phyloP scores from a whole-genome alignment of 441 rosid species.

The Melastoma candidum region DNA sequence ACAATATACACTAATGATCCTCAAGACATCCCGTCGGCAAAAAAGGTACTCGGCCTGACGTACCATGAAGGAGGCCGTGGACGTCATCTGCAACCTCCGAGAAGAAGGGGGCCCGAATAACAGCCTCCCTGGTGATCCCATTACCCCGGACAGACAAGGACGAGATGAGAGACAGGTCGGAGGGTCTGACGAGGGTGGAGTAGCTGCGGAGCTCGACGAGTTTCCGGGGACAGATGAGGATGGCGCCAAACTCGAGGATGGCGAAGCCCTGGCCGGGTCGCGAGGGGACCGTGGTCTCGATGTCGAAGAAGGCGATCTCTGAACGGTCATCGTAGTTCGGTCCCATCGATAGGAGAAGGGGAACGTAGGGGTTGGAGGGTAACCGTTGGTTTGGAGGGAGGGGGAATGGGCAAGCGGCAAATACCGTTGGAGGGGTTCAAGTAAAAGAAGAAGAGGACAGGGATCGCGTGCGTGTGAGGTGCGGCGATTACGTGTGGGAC shows the following conservation, averaged over 20 bases:
- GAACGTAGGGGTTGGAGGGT: no score
- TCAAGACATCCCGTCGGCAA: no score
- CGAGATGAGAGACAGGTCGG: slow-evolving; percentile 49
- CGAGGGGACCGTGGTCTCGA: slow-evolving; percentile 83
- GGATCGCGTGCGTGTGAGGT: no score
- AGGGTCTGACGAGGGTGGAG: slow-evolving; percentile 36
- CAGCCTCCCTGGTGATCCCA: slow-evolving; percentile 66
- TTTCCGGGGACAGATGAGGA: slow-evolving; percentile 67
- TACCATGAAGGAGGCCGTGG: no score
- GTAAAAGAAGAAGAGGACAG: no score
- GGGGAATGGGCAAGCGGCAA: no score
- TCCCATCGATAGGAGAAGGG: no score
- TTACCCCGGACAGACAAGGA: slow-evolving; percentile 43
- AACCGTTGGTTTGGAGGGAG: no score
- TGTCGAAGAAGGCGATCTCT: slow-evolving; percentile 77
- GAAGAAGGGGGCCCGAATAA: slow-evolving; percentile 53
- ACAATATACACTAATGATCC: no score
- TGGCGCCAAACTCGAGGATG: slow-evolving; percentile 88
- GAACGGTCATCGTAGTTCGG: slow-evolving; percentile 2
- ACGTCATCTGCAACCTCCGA: slow-evolving; percentile 16
- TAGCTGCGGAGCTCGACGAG: slow-evolving; percentile 48
- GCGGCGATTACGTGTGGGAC: no score
- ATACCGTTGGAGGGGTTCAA: no score
- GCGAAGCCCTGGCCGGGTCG: slow-evolving; percentile 47
- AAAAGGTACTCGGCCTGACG: no score